phyloP scores from a whole-genome alignment of 371 early-diverging fungal species.

The Rhizopus microsporus region DNA sequence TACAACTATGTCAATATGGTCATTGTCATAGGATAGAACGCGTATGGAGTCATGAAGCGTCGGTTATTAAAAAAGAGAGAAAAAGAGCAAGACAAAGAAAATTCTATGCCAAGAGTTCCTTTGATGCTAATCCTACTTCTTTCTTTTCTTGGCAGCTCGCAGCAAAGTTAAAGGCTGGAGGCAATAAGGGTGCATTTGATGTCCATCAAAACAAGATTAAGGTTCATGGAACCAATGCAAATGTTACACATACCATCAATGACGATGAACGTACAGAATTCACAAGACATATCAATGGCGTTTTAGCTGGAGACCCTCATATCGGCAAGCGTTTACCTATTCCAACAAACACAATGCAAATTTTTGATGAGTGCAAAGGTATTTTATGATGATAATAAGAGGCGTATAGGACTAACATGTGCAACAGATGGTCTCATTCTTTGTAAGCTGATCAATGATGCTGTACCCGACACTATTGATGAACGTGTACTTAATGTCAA shows the following conservation, averaged over 20 bases:
- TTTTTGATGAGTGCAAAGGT: conserved; percentile 91
- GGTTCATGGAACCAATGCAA: conserved; percentile 81
- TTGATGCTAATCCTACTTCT: background rate
- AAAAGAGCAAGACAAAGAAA: background rate
- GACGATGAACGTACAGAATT: conserved; percentile 97
- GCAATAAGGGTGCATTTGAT: conserved; percentile 58
- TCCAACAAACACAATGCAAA: conserved; percentile 89
- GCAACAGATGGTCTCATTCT: conserved; percentile 87
- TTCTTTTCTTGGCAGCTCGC: conserved; percentile 19
- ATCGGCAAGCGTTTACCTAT: conserved; percentile 87
- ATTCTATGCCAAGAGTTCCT: background rate
- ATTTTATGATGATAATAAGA: conserved; percentile 1
- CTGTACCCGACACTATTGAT: conserved; percentile 96
- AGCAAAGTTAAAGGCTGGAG: conserved; percentile 63
- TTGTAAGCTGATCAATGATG: conserved; percentile 95
- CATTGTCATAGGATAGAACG: too few species aligned
- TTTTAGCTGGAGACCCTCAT: conserved; percentile 79
- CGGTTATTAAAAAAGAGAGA: background rate
- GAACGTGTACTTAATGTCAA: conserved; percentile 92
- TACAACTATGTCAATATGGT: too few species aligned
- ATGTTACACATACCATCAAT: conserved; percentile 94
- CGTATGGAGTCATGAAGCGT: background rate
- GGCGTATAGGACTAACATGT: background rate
- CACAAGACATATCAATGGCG: conserved; percentile 89
- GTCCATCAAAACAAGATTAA: conserved; percentile 81